Percentiles rank a stretch among this genome's conserved stretches.
These are phyloP conservation scores for Emmonsia crescens DNA, from an alignment of 2,329 filamentous ascomycete genomes.

Conservation along the genomic window DNA sequence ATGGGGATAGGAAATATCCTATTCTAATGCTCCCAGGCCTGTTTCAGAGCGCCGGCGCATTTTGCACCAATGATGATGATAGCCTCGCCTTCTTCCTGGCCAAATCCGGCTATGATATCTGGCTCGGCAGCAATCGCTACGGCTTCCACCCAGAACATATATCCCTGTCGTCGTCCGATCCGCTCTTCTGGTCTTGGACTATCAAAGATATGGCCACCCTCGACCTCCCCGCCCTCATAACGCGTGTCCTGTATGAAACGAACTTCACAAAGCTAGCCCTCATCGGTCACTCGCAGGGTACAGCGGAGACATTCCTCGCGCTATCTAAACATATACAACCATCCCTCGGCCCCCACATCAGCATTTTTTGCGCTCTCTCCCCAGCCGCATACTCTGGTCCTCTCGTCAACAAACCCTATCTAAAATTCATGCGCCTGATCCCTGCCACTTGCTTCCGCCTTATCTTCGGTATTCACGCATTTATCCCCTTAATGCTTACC, in stretches of 20 bases:
- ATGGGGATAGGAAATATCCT: slow-evolving; percentile 59
- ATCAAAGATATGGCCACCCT: slow-evolving; percentile 88
- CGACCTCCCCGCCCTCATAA: slow-evolving; percentile 71
- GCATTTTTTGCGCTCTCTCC: slow-evolving; percentile 81
- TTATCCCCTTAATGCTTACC: slow-evolving; percentile 87
- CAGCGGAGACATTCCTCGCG: slow-evolving; percentile 76
- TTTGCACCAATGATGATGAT: slow-evolving; percentile 80
- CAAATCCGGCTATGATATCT: slow-evolving; percentile 88
- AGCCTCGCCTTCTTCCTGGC: slow-evolving; percentile 85
- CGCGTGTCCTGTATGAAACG: slow-evolving; percentile 69
- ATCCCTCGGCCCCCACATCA: slow-evolving; percentile 69
- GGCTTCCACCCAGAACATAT: slow-evolving; percentile 71
- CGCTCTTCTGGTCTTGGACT: slow-evolving; percentile 95
- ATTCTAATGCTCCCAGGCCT: slow-evolving; percentile 81
- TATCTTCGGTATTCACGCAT: slow-evolving; percentile 84
- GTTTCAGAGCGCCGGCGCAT: slow-evolving; percentile 77
- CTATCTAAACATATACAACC: slow-evolving; percentile 83
- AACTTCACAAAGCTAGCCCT: slow-evolving; percentile 73
- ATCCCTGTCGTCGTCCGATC: slow-evolving; percentile 60
- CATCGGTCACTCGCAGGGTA: slow-evolving; percentile 82
- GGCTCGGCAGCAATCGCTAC: slow-evolving; percentile 89
- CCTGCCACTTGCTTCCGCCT: slow-evolving; percentile 64
- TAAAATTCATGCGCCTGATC: slow-evolving; percentile 81
- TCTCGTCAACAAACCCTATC: slow-evolving; percentile 74
- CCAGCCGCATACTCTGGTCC: slow-evolving; percentile 85